Conservation (phyloP, 768 basidiomycete species). For the Solioccasus polychromus region DNA sequence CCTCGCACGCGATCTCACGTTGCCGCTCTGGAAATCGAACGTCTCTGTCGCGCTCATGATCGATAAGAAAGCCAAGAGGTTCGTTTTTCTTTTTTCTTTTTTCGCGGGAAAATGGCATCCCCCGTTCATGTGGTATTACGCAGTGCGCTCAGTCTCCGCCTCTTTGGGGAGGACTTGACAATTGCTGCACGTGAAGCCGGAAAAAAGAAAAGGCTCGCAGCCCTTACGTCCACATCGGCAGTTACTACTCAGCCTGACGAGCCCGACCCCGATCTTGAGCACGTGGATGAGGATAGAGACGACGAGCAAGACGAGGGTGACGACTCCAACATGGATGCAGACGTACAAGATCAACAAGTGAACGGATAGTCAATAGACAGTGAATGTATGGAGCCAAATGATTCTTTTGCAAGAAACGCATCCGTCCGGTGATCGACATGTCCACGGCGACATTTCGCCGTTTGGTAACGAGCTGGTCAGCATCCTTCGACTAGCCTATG, state of each 20-base stretch:
- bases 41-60: slow-evolving; percentile 88
- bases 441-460: too few relatives aligned
- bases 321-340: slow-evolving; percentile 12
- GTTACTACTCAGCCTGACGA: background rate
- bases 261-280: slow-evolving; percentile 3
- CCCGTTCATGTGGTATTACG: background rate
- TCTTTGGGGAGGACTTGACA: slow-evolving; percentile 81
- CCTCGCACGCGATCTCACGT: slow-evolving; percentile 71
- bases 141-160: slow-evolving; percentile 83
- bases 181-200: slow-evolving; percentile 39
- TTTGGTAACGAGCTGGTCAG: too few relatives aligned
- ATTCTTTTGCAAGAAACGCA: too few relatives aligned
- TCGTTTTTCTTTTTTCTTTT: too few relatives aligned
- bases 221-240: background rate
- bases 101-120: too few relatives aligned
- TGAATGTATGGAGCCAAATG: too few relatives aligned
- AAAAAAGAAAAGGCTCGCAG: slow-evolving; percentile 18
- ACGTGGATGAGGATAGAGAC: slow-evolving; percentile 3
- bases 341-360: slow-evolving; percentile 4
- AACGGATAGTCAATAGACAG: too few relatives aligned
- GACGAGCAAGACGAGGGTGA: slow-evolving; percentile 4
- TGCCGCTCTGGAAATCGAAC: slow-evolving; percentile 96
- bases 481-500: too few relatives aligned
- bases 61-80: slow-evolving; percentile 97
- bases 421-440: too few relatives aligned